phyloP scores from a whole-genome alignment of 129 eudicot genomes.

The Flaveria sonorensis region DNA sequence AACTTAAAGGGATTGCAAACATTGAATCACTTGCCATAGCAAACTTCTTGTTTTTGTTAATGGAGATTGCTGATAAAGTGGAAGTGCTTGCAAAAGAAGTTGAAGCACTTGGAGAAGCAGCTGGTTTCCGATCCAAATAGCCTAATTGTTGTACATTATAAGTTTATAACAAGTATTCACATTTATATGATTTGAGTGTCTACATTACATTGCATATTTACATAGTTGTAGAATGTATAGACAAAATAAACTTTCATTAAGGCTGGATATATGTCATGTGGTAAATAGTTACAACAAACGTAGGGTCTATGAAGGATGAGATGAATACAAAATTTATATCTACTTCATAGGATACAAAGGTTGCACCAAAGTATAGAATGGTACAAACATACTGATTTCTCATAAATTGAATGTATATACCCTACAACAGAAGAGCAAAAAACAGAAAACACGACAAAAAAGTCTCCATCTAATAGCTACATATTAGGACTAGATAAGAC shows the following conservation, averaged over 20 bases:
- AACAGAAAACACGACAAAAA: too few relatives aligned
- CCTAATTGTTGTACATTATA: not conserved
- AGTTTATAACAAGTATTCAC: not conserved
- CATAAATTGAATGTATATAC: too few relatives aligned
- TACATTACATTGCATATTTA: constrained; percentile 9
- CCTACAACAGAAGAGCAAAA: too few relatives aligned
- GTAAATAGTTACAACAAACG: too few relatives aligned
- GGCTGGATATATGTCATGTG: too few relatives aligned
- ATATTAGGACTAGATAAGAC: too few relatives aligned
- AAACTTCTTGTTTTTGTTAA: constrained; percentile 53
- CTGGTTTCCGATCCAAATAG: constrained; percentile 48
- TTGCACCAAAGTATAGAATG: too few relatives aligned
- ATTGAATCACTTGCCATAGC: constrained; percentile 55
- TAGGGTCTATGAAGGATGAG: too few relatives aligned
- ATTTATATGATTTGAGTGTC: constrained; percentile 19
- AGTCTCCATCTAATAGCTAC: too few relatives aligned
- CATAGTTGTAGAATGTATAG: constrained; percentile 13
- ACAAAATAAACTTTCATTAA: not conserved
- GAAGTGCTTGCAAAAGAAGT: constrained; percentile 62
- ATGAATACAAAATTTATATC: too few relatives aligned
- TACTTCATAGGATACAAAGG: too few relatives aligned
- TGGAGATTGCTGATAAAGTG: constrained; percentile 61
- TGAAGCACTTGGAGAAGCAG: constrained; percentile 60
- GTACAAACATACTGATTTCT: too few relatives aligned
- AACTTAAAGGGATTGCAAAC: constrained; percentile 31